A percentile compares a stretch with the other conserved stretches of the same genome.
Conservation (phyloP, 768 basidiomycete species). For the Crassisporium funariophilum region DNA sequence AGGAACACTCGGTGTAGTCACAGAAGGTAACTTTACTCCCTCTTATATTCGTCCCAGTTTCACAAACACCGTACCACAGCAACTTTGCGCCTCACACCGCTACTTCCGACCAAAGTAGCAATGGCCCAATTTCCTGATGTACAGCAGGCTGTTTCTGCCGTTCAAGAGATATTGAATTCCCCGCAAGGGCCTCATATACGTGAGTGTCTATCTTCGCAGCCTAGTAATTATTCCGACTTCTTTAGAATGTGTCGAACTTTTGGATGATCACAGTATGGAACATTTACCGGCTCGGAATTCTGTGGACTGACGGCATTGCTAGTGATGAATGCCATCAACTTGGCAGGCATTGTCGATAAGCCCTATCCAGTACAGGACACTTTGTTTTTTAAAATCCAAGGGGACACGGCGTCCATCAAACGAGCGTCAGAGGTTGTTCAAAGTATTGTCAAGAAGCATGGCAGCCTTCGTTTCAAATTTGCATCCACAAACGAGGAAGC, state of each 20-base stretch:
- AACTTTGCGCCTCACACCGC: slow-evolving; percentile 80
- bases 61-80: slow-evolving; percentile 42
- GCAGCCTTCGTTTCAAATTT: slow-evolving; percentile 68
- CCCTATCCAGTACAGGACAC: slow-evolving; percentile 75
- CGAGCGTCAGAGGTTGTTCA: slow-evolving; percentile 61
- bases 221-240: background rate
- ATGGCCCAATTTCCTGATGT: slow-evolving; percentile 87
- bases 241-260: slow-evolving; percentile 83
- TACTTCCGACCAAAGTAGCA: slow-evolving; percentile 82
- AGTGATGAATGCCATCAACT: slow-evolving; percentile 83
- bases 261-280: slow-evolving; percentile 70
- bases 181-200: slow-evolving; percentile 74
- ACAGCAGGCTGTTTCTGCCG: slow-evolving; percentile 74
- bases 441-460: slow-evolving; percentile 65
- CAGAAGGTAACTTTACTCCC: slow-evolving; percentile 58
- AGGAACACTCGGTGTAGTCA: slow-evolving; percentile 89
- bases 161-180: slow-evolving; percentile 75
- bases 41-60: background rate
- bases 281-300: background rate
- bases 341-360: slow-evolving; percentile 57
- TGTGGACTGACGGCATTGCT: background rate
- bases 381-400: slow-evolving; percentile 92
- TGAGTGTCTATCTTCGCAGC: slow-evolving; percentile 35
- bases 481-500: slow-evolving; percentile 77
- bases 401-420: slow-evolving; percentile 59